Percentiles rank a stretch among this genome's conserved stretches.
Evolutionary conservation across 768 basidiomycete species (phyloP).

Genomic region (Kwoniella mangroviensis): DNA sequence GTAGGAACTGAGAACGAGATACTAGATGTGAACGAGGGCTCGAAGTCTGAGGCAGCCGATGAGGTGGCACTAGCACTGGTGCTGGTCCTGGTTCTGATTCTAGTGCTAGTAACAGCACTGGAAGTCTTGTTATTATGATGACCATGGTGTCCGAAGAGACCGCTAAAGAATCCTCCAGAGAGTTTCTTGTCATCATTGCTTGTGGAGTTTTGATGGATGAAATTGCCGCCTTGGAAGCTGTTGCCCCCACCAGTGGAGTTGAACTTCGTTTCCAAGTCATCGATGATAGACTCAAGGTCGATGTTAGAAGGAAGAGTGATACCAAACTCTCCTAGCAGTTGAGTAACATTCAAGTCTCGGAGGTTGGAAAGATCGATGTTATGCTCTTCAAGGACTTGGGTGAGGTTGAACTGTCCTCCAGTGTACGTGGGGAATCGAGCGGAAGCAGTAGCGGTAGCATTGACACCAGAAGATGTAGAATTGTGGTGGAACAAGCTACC

Average conservation of each 20-base stretch:
- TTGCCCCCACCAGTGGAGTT: not conserved
- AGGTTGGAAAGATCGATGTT: conserved; percentile 6
- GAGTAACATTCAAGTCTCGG: conserved; percentile 1
- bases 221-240: not conserved
- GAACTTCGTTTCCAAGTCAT: conserved; percentile 1
- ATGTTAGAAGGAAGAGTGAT: not conserved
- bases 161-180: not conserved
- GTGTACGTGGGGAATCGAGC: conserved; percentile 1
- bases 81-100: not conserved
- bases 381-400: conserved; percentile 6
- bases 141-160: not conserved
- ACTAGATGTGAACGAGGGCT: not conserved
- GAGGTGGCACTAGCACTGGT: conserved; percentile 1
- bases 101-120: not conserved
- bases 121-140: not conserved
- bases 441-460: not conserved
- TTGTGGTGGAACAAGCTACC: conserved; percentile 5
- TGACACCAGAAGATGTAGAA: not conserved
- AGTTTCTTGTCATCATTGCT: not conserved
- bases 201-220: not conserved
- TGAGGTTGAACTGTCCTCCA: conserved; percentile 1
- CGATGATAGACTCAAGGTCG: conserved; percentile 6
- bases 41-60: not conserved
- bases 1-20: not conserved
- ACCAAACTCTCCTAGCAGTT: conserved; percentile 5